These are phyloP conservation scores for Colletotrichum sidae DNA, from an alignment of 2,329 filamentous ascomycete genomes.

Conservation along the genomic window DNA sequence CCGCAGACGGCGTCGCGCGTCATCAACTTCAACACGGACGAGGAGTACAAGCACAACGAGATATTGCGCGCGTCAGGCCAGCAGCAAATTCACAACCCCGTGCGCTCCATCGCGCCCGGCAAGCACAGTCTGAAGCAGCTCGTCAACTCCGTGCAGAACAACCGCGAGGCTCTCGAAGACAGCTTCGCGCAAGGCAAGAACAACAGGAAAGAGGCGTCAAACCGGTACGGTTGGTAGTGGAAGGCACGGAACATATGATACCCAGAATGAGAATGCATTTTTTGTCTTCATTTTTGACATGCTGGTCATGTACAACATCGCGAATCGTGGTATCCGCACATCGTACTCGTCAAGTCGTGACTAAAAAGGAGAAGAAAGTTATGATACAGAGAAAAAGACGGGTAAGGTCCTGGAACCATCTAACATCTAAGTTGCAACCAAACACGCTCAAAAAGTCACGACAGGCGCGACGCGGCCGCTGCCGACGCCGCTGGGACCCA, in stretches of 20 bases:
- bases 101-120: constrained; percentile 84
- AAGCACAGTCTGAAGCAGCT: constrained; percentile 92
- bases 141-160: constrained; percentile 83
- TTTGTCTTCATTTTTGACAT: background rate
- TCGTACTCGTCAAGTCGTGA: constrained; percentile 26
- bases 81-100: constrained; percentile 81
- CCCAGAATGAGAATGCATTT: constrained; percentile 17
- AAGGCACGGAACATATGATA: constrained; percentile 24
- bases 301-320: constrained; percentile 32
- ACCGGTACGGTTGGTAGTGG: constrained; percentile 81
- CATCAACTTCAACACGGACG: constrained; percentile 89
- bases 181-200: constrained; percentile 85
- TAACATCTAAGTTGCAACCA: constrained; percentile 9
- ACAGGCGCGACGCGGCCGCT: constrained; percentile 60
- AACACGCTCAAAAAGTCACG: constrained; percentile 59
- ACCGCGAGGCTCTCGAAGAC: constrained; percentile 90
- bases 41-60: constrained; percentile 89
- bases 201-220: constrained; percentile 85
- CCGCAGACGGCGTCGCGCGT: constrained; percentile 71
- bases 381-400: constrained; percentile 25
- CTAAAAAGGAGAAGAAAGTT: constrained; percentile 5
- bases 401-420: background rate
- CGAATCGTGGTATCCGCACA: constrained; percentile 15
- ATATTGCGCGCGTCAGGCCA: constrained; percentile 77
- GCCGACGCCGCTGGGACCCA: constrained; percentile 59